These are phyloP conservation scores for Polymyxa betae DNA, from an alignment of 208 protist species.

Conservation along the genomic window DNA sequence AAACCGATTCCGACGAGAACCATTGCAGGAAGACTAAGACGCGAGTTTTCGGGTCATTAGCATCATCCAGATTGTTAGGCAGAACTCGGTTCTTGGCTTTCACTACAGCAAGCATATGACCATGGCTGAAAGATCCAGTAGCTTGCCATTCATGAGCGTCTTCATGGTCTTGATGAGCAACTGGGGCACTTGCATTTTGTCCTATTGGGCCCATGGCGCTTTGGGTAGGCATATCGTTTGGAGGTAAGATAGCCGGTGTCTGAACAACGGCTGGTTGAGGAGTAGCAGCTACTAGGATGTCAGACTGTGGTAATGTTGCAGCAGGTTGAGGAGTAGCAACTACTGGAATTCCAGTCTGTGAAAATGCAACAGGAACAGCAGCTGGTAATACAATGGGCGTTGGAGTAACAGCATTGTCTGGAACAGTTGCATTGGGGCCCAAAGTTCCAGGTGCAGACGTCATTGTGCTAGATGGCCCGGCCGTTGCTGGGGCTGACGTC, in stretches of 20 bases:
- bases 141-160: not conserved
- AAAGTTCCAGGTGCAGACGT: not conserved
- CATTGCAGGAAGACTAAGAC: conserved; percentile 30
- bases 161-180: not conserved
- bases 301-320: not conserved
- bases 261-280: not conserved
- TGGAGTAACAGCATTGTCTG: not conserved
- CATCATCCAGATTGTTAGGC: not conserved
- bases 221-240: not conserved
- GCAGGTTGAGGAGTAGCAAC: not conserved
- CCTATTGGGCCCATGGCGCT: not conserved
- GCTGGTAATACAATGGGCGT: not conserved
- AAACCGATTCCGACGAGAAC: conserved; percentile 27
- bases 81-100: not conserved
- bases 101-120: not conserved
- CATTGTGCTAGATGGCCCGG: not conserved
- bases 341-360: not conserved
- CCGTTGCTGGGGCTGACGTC: not conserved
- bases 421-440: not conserved
- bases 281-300: not conserved
- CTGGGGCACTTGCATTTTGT: too few species aligned
- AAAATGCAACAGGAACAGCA: not conserved
- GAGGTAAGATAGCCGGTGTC: not conserved
- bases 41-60: not conserved
- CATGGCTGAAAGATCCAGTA: not conserved